These are phyloP conservation scores for Bimuria novae-zelandiae DNA, from an alignment of 2,329 filamentous ascomycete species.

Conservation along the genomic window DNA sequence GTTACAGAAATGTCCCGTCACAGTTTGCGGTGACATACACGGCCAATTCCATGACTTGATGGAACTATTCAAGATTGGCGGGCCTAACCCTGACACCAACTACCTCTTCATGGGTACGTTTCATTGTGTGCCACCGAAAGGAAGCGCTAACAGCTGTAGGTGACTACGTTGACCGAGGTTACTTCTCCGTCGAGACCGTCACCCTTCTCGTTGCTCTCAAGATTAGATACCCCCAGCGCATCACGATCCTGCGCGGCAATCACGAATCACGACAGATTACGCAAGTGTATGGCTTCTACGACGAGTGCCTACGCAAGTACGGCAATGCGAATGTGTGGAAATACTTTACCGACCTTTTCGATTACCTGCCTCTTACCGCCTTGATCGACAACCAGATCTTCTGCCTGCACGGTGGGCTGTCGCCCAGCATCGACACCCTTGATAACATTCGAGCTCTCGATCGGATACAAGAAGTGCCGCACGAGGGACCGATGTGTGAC, in stretches of 20 bases:
- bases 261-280: conserved; percentile 97
- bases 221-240: conserved; percentile 95
- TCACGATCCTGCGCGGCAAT: conserved; percentile 93
- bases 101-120: conserved; percentile 93
- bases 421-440: conserved; percentile 73
- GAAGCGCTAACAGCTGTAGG: conserved; percentile 54
- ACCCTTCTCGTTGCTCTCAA: conserved; percentile 94
- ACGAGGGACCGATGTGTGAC: conserved; percentile 78
- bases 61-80: conserved; percentile 99
- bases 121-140: neutral
- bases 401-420: conserved; percentile 73
- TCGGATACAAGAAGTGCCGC: conserved; percentile 70
- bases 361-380: conserved; percentile 74
- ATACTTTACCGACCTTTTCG: conserved; percentile 77
- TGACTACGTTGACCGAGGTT: conserved; percentile 96
- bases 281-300: conserved; percentile 97
- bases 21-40: conserved; percentile 98
- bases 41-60: conserved; percentile 99
- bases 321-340: conserved; percentile 82
- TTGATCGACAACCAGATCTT: conserved; percentile 76
- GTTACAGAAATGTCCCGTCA: conserved; percentile 88
- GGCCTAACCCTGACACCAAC: conserved; percentile 97
- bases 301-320: conserved; percentile 95
- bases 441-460: conserved; percentile 66
- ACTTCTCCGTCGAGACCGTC: conserved; percentile 97